Base-by-base conservation (phyloP, 2,329 filamentous ascomycete species). In the Trichoderma sp. region DNA sequence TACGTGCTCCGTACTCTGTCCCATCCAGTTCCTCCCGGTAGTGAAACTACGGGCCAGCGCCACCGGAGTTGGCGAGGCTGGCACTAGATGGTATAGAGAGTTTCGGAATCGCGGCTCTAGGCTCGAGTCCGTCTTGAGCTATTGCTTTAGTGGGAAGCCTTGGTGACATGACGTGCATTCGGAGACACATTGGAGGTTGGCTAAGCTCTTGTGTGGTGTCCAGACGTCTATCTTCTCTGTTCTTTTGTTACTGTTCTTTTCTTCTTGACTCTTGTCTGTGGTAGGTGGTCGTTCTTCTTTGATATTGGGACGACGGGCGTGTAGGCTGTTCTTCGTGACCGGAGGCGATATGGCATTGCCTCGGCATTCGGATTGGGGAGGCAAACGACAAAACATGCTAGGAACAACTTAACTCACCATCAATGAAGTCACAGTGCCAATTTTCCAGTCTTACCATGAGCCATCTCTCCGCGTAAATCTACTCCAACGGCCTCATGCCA, bases 91-190 rank as follows among this genome's bases (percentile, higher is more conserved):
- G 28, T 24, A 43, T 19, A 55, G 60, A 54, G 15, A 43, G 60
- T 55, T 62, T 63, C 60, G 60, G 60, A 63, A 55, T 54, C 50
- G 34, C 60, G 60, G 60, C 41, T 54, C 60, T 63, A 55, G 60
- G 41, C 41, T 54, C 60, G 47, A 45, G 60, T 15, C 14, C 34
- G 7, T 47, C 28, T 39, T 39, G 39, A 45, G n/a, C 60, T 63
- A 63, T 43, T 39, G 50, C 17, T 4, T 39, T 63, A 63, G 60
- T 55, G 50, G 24, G 14, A 55, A 63, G 48, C 50, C 48, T 55
- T 55, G 44, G 39, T 62, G 47, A 51, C 48, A 17, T 54, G 52
- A 34, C 48, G 44, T n/a, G 30, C 59, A 7, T 39, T 52, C 24
- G 2, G 21, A 24, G 21, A 24, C 21, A 51, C 34, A 34, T 52